A percentile compares a stretch with the other conserved stretches of the same genome.
These are phyloP conservation scores for Coniochaeta sp. DNA, from an alignment of 2,329 filamentous ascomycete species.

Conservation along the genomic window DNA sequence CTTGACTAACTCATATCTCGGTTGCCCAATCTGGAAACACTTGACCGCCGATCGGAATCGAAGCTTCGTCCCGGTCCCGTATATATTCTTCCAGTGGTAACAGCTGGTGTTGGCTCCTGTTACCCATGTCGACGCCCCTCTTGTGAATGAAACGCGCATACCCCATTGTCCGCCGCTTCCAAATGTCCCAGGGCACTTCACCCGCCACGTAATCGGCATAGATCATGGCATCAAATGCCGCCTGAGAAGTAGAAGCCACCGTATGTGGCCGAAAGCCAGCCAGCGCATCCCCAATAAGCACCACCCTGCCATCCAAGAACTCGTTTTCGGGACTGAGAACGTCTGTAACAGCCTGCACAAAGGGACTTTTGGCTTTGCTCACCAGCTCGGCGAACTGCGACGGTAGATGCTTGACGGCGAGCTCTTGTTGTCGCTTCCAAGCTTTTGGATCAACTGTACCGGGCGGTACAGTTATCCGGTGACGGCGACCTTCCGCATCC, in stretches of 20 bases:
- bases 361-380: conserved; percentile 27
- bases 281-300: not conserved
- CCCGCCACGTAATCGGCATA: conserved; percentile 25
- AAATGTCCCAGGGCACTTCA: conserved; percentile 21
- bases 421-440: conserved; percentile 25
- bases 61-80: conserved; percentile 25
- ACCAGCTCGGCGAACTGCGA: conserved; percentile 34
- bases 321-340: conserved; percentile 25
- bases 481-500: conserved; percentile 21
- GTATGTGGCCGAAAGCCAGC: conserved; percentile 19
- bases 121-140: conserved; percentile 27
- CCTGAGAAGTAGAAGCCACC: conserved; percentile 34
- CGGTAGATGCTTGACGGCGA: conserved; percentile 24
- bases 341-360: conserved; percentile 34
- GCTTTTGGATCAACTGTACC: conserved; percentile 22
- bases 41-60: conserved; percentile 21
- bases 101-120: conserved; percentile 23
- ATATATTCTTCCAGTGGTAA: conserved; percentile 24
- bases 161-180: conserved; percentile 25
- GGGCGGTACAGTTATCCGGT: conserved; percentile 29
- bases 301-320: conserved; percentile 24
- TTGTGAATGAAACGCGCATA: conserved; percentile 26
- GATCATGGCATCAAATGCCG: conserved; percentile 26
- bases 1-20: conserved; percentile 12
- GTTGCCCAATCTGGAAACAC: conserved; percentile 25